Evolutionary conservation across 768 basidiomycete species (phyloP), one percentile per base, ranked within the genome.

Genomic region (Termitomyces sp.): DNA sequence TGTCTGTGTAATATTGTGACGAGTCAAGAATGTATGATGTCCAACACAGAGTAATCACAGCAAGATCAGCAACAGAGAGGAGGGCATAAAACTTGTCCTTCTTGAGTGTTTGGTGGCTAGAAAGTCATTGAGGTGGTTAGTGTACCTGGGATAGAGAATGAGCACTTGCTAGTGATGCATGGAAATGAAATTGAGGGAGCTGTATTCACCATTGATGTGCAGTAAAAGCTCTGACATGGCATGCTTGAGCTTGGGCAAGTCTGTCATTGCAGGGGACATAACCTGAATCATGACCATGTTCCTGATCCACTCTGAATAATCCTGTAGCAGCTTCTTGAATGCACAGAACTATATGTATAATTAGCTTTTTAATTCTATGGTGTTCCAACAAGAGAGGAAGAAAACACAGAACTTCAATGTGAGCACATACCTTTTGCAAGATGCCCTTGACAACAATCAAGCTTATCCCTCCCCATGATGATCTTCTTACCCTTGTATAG

Each of bases 51-150:
- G 96, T 98, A 71, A 98, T 96, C 41, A 98, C 87, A 16, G 89
- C 96, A 12, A 98, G 81, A 68, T 98, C 95, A 6, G 96, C 95
- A 4, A 92, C 95, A 54, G 86, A 87, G 37, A 99, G 77, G 12
- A 99, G 81, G 0, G 94, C 96, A 71, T 98, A 98, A 71, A 97
- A 99, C 69, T 99, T 97, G 72, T 98, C 94, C 71, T 94, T 92
- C 71, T 96, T 96, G 65, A 99, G 85, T 1, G 92, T 87, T 73
- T 99, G 96, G 73, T 99, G 96, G 76, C 94, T 96, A n/a, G n/a
- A n/a, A n/a, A 14, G 21, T 46, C 34, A 16, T 17, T 37, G 38
- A n/a, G n/a, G n/a, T n/a, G 23, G 38, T 42, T 32, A 31, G 21
- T 23, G 32, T 38, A 44, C 31, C 17, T 9, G 47, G n/a, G n/a